Conservation (phyloP, 78 protist genomes). For the Polysphondylium violaceum region DNA sequence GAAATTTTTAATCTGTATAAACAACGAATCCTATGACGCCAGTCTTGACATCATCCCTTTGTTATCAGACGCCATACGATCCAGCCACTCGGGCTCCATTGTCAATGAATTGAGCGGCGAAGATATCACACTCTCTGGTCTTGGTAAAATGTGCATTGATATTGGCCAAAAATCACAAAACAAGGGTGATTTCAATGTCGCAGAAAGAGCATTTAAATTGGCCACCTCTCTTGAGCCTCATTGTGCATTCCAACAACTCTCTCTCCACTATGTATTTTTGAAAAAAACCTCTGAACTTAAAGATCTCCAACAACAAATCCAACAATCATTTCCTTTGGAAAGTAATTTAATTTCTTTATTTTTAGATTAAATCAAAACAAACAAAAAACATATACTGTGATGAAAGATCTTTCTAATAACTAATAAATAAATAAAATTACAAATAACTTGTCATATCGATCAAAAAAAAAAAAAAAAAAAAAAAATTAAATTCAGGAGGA, state of each 20-base stretch:
- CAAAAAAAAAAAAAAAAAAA: too few relatives aligned
- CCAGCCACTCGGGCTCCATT: background rate
- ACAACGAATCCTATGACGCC: constrained; percentile 30
- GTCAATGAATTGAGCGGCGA: constrained; percentile 30
- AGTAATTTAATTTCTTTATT: constrained; percentile 67
- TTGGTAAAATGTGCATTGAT: constrained; percentile 72
- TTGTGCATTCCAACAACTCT: constrained; percentile 62
- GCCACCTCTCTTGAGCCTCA: constrained; percentile 64
- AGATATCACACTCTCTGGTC: constrained; percentile 9
- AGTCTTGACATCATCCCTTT: constrained; percentile 46
- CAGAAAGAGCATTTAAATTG: constrained; percentile 61
- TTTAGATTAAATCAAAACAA: constrained; percentile 23
- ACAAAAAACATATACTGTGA: background rate
- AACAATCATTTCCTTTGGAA: constrained; percentile 48
- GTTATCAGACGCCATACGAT: constrained; percentile 9
- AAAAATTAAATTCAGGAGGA: too few relatives aligned
- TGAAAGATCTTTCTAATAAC: too few relatives aligned
- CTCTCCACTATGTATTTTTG: constrained; percentile 28
- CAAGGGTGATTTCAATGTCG: background rate
- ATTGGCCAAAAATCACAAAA: constrained; percentile 57
- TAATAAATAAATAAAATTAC: too few relatives aligned
- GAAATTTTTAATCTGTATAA: constrained; percentile 48
- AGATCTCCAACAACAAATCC: constrained; percentile 59
- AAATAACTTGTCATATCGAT: too few relatives aligned
- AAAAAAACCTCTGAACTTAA: constrained; percentile 30